Base-by-base conservation (phyloP, 2,329 filamentous ascomycete species). In the Botryotinia globosa region DNA sequence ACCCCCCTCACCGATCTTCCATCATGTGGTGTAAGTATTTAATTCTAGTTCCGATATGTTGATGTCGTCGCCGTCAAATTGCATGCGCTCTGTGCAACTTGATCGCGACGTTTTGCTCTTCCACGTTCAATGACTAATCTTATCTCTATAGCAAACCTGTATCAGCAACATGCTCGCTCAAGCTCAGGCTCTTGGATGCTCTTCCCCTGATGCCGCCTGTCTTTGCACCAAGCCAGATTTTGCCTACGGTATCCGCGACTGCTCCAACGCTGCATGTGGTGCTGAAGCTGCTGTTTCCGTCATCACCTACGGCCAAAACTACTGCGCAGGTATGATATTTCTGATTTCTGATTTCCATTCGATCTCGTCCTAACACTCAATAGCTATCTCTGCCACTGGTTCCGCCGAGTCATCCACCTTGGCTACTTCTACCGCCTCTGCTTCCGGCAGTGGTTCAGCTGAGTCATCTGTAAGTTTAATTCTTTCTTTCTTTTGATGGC, bases 171-270 rank as follows among this genome's bases (percentile, higher is more conserved):
- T 86, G 84, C 75, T 84, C 73, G 74, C 39, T 54, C 81, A 83
- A 73, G 83, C 83, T 71, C 73, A 78, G 65, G 74, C 77, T 32
- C 83, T 85, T 74, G 82, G 82, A 73, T 86, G 85, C 78, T 34
- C 51, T 29, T 7, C 75, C 39, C 29, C 73, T 20, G 83, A 85
- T 75, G 74, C 79, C 48, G 72, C 73, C 69, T 86, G 84, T 81
- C 82, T 84, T 73, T 86, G 85, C 81, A 76, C 74, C n/a, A 80
- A 84, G 72, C 74, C 73, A 51, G 78, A 84, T 80, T 86, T 85
- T 75, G 81, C 80, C 73, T 84, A 83, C 72, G 85, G 84, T 74
- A 79, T 86, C 67, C 83, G 84, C 73, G 84, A 86, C 77, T 86
- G 84, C 80, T 80, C 83, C 72, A 82, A 78, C 72, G 79, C 82